These are phyloP conservation scores for Capsicum rhomboideum DNA, from an alignment of 257 asterid species.

Conservation along the genomic window DNA sequence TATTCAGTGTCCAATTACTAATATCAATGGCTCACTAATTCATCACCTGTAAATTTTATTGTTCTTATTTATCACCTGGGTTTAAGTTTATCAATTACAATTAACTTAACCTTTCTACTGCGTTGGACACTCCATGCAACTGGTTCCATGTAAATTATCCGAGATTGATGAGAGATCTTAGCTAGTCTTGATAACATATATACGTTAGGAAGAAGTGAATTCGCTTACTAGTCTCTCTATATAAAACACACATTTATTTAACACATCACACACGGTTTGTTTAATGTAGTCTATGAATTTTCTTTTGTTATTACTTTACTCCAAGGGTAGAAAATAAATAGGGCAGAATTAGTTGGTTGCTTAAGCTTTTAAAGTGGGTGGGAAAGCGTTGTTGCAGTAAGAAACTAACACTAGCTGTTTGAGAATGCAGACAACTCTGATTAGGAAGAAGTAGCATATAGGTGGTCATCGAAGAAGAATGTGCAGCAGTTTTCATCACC, in stretches of 20 bases:
- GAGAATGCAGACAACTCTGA: background rate
- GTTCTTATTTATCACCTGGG: background rate
- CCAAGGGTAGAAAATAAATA: background rate
- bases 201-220: background rate
- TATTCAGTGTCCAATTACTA: background rate
- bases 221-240: background rate
- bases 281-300: background rate
- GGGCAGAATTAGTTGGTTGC: background rate
- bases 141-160: background rate
- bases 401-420: background rate
- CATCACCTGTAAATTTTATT: background rate
- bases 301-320: background rate
- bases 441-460: background rate
- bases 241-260: background rate
- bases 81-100: background rate
- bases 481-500: background rate
- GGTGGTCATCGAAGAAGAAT: background rate
- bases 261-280: background rate
- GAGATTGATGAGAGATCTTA: background rate
- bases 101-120: background rate
- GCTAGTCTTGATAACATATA: background rate
- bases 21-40: background rate
- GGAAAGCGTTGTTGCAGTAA: background rate
- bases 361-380: background rate
- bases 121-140: background rate